Base-by-base conservation (phyloP, 2,329 filamentous ascomycete genomes). In the Lachnellula willkommii region DNA sequence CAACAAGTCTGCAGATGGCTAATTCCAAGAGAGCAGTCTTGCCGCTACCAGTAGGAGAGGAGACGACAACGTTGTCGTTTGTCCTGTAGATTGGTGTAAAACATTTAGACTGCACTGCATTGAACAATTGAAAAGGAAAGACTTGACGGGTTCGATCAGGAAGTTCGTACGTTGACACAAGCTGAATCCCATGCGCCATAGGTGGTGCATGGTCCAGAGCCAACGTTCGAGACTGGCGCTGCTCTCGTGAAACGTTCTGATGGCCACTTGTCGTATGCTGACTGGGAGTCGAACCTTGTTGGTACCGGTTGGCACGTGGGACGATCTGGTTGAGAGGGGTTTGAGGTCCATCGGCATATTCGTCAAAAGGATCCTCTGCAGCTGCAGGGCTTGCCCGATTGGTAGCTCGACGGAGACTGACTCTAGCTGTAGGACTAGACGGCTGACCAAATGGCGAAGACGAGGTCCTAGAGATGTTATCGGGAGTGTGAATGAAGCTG, bases 11-110 rank as follows among this genome's bases (percentile, higher is more conserved):
- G 71, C 89, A 93, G 37, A 95, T 88, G 3, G 89, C 89, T 47
- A 95, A 77, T 70, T 95, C 90, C 60, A 95, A 79, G 9, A 94
- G 78, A 1, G 79, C 88, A 0, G 90, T 95, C 70, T 95, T 95
- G 2, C 90, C 90, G 69, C 89, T 92, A 8, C 90, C 89, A 0
- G 90, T 95, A 0, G 90, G 90, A 7, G 90, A 87, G 1, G 89
- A 86, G 14, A 95, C 76, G 0, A 94, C 88, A 14, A 94, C 76
- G 60, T 95, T 95, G 68, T 90, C 80, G 62, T 85, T 80, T 0
- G 81, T 82, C 5, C 77, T 73, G 68, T 89, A 93, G 0, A 89
- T 77, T 0, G 77, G 69, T 0, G 78, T 68, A 63, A 93, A 94
- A 64, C 87, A 90, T 66, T 86, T 90, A 0, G 90, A 94, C 66